Evolutionary conservation across 257 asterid species (phyloP), one percentile per base, ranked within the genome.

Genomic region (Primulina eburnea): DNA sequence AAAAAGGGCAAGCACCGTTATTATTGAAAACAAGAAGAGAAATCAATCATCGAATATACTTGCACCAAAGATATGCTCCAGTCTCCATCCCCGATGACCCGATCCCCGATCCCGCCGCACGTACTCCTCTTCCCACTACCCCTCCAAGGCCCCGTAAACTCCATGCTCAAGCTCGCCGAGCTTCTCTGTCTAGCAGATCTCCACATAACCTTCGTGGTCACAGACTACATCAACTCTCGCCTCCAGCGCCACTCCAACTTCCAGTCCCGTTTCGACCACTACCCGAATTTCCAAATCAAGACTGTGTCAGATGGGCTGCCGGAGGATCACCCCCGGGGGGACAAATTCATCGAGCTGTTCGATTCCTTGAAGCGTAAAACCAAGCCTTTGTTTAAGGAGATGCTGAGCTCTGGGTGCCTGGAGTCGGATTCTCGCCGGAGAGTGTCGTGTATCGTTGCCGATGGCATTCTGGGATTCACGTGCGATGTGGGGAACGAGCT

Each of bases 71-170:
- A 35, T 35, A 26, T 12, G 12, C 55, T 14, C 29, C 29, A 28
- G 29, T 1, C 8, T 68, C 29, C 34, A n/a, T 21, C 24, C 24
- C 17, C 62, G 21, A 75, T 75, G 80, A 80, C 58, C 34, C 67
- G 8, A 62, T 38, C 32, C 3, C 26, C 68, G 30, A 11, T 64
- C 33, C 60, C 74, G 10, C 77, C 85, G 53, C 92, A 84, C 53
- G 84, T 89, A 0, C 82, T 87, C 76, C 71, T 87, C 16, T 87
- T 87, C 78, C 96, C 95, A 10, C 40, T 89, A 7, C 96, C 92
- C 1, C 79, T 85, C 33, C 96, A 89, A 69, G 88, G 95, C 20
- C 89, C 89, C 3, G 87, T 89, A 3, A 89, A 87, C 75, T 81
- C 85, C 69, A 82, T 81, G 86, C 85, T 89, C 28, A 87, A 89